Conservation (phyloP, 805 yeast genomes). For the Wilhelminamyces savonicus region DNA sequence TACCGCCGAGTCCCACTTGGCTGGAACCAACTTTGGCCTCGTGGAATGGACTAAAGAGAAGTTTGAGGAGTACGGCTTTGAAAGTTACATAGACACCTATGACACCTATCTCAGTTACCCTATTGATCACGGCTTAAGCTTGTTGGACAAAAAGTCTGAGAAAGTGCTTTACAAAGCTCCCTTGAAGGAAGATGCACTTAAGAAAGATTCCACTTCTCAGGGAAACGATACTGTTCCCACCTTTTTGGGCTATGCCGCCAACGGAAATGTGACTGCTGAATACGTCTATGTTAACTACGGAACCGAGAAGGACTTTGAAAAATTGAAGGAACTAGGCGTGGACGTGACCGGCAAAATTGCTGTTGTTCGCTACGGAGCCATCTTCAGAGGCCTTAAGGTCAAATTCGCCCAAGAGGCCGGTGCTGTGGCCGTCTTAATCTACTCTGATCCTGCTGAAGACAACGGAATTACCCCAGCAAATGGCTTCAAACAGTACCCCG, state of each 20-base stretch:
- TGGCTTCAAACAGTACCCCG: conserved; percentile 54
- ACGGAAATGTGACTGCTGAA: conserved; percentile 51
- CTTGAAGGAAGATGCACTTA: conserved; percentile 42
- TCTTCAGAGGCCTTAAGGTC: conserved; percentile 52
- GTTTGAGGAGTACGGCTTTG: conserved; percentile 52
- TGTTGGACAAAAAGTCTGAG: conserved; percentile 19
- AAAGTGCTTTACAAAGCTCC: conserved; percentile 42
- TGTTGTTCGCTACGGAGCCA: conserved; percentile 46
- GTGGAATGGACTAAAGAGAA: conserved; percentile 54
- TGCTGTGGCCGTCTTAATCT: conserved; percentile 56
- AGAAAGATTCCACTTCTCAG: conserved; percentile 32
- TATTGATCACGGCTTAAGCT: conserved; percentile 39
- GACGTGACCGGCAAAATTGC: conserved; percentile 51
- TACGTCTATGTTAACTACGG: conserved; percentile 63
- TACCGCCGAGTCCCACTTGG: conserved; percentile 47
- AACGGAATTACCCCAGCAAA: conserved; percentile 46
- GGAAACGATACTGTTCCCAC: conserved; percentile 48
- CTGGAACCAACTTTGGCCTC: conserved; percentile 39
- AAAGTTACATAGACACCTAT: conserved; percentile 45
- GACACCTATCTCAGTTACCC: conserved; percentile 53
- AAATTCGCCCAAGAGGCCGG: conserved; percentile 58
- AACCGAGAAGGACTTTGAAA: conserved; percentile 44
- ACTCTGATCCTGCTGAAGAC: conserved; percentile 67
- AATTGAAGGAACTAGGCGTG: conserved; percentile 32
- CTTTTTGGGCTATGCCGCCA: conserved; percentile 59